Evolutionary conservation across 306 rosid species (phyloP).

Genomic region (Malus orientalis): DNA sequence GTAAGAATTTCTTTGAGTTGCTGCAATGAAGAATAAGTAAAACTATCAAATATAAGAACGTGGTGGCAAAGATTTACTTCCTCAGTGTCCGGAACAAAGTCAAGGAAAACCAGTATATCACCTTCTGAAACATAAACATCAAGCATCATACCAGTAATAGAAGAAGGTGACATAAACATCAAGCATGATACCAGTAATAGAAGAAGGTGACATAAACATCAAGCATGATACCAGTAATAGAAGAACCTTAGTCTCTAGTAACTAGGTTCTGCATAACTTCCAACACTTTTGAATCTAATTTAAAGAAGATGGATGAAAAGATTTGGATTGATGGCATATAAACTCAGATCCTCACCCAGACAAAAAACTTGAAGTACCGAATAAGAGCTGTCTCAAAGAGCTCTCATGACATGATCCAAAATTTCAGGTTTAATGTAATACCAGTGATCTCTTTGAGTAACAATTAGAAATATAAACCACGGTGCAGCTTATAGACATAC

Average conservation of each 20-base stretch:
- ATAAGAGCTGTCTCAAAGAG: background rate
- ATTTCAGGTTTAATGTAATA: background rate
- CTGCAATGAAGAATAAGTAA: constrained; percentile 20
- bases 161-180: background rate
- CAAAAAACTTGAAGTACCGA: background rate
- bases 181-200: no score
- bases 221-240: background rate
- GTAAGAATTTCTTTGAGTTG: constrained; percentile 82
- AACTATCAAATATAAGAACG: background rate
- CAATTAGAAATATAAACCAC: background rate
- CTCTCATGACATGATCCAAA: background rate
- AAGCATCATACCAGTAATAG: no score
- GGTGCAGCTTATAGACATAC: background rate
- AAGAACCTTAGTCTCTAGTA: background rate
- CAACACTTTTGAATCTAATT: background rate
- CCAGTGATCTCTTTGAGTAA: background rate
- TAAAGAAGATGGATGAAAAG: background rate
- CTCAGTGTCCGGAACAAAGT: background rate
- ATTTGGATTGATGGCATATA: background rate
- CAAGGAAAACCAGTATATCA: background rate
- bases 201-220: background rate
- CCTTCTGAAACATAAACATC: background rate
- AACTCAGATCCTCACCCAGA: background rate
- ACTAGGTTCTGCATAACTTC: background rate
- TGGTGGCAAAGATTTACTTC: background rate